Conservation (phyloP, 2,329 filamentous ascomycete species). For the Botryosphaeria dothidea region DNA sequence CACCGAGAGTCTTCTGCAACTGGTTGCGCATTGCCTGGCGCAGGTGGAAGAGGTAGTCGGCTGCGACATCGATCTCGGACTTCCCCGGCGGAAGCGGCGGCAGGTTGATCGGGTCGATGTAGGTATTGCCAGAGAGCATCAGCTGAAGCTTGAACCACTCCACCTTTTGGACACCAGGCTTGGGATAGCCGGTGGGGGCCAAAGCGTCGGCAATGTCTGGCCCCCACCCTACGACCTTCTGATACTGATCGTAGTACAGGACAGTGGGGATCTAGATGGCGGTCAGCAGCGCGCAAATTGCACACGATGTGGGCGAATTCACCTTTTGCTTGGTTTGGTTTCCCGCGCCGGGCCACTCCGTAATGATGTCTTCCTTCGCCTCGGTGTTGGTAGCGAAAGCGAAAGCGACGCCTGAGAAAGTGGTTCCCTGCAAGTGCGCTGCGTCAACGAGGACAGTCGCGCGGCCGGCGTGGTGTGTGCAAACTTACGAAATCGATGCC, state of each 20-base stretch:
- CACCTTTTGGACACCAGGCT: constrained; percentile 96
- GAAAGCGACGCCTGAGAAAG: constrained; percentile 96
- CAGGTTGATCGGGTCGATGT: constrained; percentile 98
- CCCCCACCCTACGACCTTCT: constrained; percentile 99
- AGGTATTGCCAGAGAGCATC: constrained; percentile 98
- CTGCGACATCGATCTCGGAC: constrained; percentile 98
- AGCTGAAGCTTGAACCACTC: constrained; percentile 99
- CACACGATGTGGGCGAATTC: constrained; percentile 19
- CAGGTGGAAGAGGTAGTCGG: constrained; percentile 97
- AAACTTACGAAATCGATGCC: constrained; percentile 91
- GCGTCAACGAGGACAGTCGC: constrained; percentile 21
- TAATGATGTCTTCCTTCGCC: constrained; percentile 97
- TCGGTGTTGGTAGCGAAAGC: constrained; percentile 93
- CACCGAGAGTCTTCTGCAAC: constrained; percentile 91
- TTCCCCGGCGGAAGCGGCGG: constrained; percentile 96
- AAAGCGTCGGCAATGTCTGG: constrained; percentile 96
- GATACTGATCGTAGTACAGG: constrained; percentile 99
- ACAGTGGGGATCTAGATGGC: constrained; percentile 86
- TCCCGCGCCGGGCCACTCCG: constrained; percentile 96
- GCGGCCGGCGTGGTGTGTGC: not conserved
- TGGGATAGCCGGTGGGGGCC: constrained; percentile 94
- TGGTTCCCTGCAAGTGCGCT: constrained; percentile 69
- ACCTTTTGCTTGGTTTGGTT: constrained; percentile 99
- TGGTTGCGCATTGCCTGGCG: constrained; percentile 96
- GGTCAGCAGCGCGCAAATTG: not conserved